Percentiles rank a stretch among this genome's conserved stretches.
Conservation (phyloP, 371 early-diverging fungal genomes). For the Lichtheimia ornata region DNA sequence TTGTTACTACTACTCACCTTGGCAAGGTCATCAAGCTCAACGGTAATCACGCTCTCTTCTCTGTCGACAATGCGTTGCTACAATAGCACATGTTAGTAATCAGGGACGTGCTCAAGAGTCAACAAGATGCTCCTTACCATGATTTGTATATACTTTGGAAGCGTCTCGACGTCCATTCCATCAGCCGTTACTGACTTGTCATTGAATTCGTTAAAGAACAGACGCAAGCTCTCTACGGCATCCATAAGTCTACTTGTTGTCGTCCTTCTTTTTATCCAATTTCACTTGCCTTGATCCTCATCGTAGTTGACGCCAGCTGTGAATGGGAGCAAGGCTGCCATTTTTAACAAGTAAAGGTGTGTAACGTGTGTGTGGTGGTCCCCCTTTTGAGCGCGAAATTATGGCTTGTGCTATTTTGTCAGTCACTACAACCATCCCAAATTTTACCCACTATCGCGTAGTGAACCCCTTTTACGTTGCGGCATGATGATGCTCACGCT, state of each 20-base stretch:
- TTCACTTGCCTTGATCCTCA: slow-evolving; percentile 33
- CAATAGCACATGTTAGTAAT: neutral
- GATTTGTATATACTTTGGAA: slow-evolving; percentile 32
- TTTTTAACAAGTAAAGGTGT: slow-evolving; percentile 4
- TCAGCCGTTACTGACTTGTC: slow-evolving; percentile 12
- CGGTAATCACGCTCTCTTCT: slow-evolving; percentile 50
- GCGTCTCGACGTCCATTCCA: slow-evolving; percentile 31
- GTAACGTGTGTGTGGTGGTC: no score
- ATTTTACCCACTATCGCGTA: no score
- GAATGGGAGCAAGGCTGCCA: slow-evolving; percentile 43
- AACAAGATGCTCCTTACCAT: slow-evolving; percentile 24
- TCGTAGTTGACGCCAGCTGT: slow-evolving; percentile 34
- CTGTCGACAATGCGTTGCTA: slow-evolving; percentile 68
- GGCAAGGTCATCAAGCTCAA: slow-evolving; percentile 68
- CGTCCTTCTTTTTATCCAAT: neutral
- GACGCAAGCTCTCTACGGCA: slow-evolving; percentile 22
- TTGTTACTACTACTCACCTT: slow-evolving; percentile 31
- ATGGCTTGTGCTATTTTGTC: no score
- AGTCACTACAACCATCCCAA: no score
- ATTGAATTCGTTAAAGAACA: slow-evolving; percentile 33
- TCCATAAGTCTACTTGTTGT: neutral
- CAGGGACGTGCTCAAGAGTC: neutral
- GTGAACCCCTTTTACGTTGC: no score
- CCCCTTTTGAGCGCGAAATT: no score
- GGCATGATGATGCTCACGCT: no score